These are phyloP conservation scores for Erythrophleum ivorense DNA, from an alignment of 331 rosid species.

Conservation along the genomic window DNA sequence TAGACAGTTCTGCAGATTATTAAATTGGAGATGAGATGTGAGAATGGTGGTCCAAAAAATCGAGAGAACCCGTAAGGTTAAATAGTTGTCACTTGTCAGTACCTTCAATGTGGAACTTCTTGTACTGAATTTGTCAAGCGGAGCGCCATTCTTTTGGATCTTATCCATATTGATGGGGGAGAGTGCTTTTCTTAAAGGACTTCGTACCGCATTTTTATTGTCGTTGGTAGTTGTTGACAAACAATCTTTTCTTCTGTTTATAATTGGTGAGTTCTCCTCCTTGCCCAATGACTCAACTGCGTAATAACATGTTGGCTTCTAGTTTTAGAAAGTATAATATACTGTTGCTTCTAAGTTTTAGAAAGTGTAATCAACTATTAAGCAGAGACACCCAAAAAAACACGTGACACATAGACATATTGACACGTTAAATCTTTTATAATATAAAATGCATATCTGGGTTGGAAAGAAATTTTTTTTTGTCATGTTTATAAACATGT, in stretches of 20 bases:
- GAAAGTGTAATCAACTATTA: neutral
- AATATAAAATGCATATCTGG: too few relatives aligned
- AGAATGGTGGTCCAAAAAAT: conserved; percentile 33
- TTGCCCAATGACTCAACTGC: conserved; percentile 48
- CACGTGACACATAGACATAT: too few relatives aligned
- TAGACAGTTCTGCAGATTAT: conserved; percentile 60
- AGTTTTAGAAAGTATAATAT: conserved; percentile 12
- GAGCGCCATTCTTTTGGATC: conserved; percentile 53
- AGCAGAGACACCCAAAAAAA: neutral
- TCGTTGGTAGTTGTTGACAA: conserved; percentile 40
- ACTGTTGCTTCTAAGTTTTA: conserved; percentile 5
- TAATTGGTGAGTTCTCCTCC: conserved; percentile 31
- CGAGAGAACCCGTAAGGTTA: neutral
- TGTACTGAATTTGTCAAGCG: conserved; percentile 70
- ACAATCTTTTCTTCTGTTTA: neutral
- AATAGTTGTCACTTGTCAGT: conserved; percentile 6
- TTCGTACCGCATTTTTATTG: conserved; percentile 40
- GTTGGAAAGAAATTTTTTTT: too few relatives aligned
- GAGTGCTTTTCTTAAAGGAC: conserved; percentile 71
- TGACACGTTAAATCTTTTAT: too few relatives aligned
- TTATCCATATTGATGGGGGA: conserved; percentile 65
- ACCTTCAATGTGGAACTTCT: conserved; percentile 73
- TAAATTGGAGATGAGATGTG: conserved; percentile 25
- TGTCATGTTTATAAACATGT: too few relatives aligned
- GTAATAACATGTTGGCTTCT: conserved; percentile 4